Evolutionary conservation across 2,329 filamentous ascomycete species (phyloP).

Genomic region (Biscogniauxia mediterranea): DNA sequence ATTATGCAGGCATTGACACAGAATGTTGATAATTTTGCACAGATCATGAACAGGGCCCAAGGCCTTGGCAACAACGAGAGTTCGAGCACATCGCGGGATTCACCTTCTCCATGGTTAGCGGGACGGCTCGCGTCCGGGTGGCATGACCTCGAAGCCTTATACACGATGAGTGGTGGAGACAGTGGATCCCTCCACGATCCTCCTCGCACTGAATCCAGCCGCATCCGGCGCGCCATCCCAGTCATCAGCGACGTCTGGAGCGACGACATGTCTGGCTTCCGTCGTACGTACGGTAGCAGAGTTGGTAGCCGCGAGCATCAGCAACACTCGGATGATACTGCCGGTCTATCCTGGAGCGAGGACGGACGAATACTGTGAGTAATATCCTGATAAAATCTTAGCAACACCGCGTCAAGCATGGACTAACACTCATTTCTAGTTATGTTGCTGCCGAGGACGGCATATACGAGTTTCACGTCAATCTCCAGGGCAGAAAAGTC

Average conservation of each 20-base stretch:
- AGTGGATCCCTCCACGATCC: slow-evolving; percentile 22
- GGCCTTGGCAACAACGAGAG: slow-evolving; percentile 19
- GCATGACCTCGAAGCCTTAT: slow-evolving; percentile 43
- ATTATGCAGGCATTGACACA: slow-evolving; percentile 32
- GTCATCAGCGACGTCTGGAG: slow-evolving; percentile 34
- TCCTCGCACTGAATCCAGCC: slow-evolving; percentile 27
- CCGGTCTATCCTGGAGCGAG: slow-evolving; percentile 61
- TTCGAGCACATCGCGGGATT: slow-evolving; percentile 22
- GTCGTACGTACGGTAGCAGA: slow-evolving; percentile 26
- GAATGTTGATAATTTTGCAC: slow-evolving; percentile 25
- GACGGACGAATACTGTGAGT: slow-evolving; percentile 60
- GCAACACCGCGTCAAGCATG: slow-evolving; percentile 18
- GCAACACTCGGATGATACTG: slow-evolving; percentile 55
- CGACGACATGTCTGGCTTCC: slow-evolving; percentile 28
- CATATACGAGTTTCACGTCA: slow-evolving; percentile 71
- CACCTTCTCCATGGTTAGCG: slow-evolving; percentile 25
- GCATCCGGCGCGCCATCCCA: slow-evolving; percentile 29
- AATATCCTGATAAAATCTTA: background rate
- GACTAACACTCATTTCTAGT: slow-evolving; percentile 35
- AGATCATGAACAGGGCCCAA: slow-evolving; percentile 21
- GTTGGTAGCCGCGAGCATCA: slow-evolving; percentile 37
- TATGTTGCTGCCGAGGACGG: slow-evolving; percentile 68
- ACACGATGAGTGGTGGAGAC: slow-evolving; percentile 34
- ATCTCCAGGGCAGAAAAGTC: slow-evolving; percentile 59
- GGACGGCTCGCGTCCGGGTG: slow-evolving; percentile 35